Conservation (phyloP, 208 protist species). For the Trypanosoma avium region DNA sequence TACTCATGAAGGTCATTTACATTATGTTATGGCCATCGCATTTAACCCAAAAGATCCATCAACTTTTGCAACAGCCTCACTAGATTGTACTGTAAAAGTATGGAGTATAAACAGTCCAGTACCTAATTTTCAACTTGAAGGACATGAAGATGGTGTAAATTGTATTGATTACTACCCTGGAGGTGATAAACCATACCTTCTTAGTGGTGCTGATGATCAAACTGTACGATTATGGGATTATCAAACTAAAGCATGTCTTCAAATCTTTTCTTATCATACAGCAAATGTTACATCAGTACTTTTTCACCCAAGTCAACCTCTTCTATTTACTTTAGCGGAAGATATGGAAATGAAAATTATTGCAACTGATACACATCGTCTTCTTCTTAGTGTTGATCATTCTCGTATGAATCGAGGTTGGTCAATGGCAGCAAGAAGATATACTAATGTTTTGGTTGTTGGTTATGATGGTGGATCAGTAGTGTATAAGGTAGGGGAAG, state of each 20-base stretch:
- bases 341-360: conserved; percentile 94
- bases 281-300: conserved; percentile 95
- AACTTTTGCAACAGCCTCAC: conserved; percentile 97
- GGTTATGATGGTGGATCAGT: conserved; percentile 92
- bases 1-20: conserved; percentile 97
- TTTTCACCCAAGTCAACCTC: conserved; percentile 97
- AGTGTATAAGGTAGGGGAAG: conserved; percentile 92
- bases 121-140: conserved; percentile 97
- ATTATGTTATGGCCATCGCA: conserved; percentile 98
- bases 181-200: conserved; percentile 98
- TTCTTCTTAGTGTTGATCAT: conserved; percentile 95
- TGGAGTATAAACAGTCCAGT: conserved; percentile 92
- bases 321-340: conserved; percentile 96
- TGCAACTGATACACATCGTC: conserved; percentile 94
- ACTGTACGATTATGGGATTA: conserved; percentile 99
- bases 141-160: conserved; percentile 99
- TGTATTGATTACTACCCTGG: conserved; percentile 97
- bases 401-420: conserved; percentile 94
- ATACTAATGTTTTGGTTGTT: conserved; percentile 87
- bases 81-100: conserved; percentile 97
- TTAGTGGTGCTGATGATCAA: conserved; percentile 96
- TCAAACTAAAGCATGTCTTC: conserved; percentile 96
- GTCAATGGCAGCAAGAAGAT: conserved; percentile 81
- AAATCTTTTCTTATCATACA: conserved; percentile 96
- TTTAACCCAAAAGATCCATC: conserved; percentile 99